Base-by-base conservation (phyloP, 2,329 filamentous ascomycete genomes). In the Monosporascus sp. region DNA sequence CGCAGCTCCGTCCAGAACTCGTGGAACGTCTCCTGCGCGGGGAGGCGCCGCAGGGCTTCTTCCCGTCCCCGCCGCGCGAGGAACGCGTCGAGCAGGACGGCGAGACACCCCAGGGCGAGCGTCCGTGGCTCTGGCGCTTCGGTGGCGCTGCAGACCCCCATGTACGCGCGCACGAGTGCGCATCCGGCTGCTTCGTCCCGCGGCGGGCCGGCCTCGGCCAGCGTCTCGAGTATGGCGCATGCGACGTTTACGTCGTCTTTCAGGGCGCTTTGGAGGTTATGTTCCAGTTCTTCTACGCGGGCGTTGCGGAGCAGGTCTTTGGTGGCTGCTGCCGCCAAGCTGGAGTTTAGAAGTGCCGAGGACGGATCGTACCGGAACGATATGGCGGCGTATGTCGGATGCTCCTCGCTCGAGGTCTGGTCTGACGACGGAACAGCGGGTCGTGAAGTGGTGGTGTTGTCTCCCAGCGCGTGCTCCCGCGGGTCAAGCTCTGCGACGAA, bases 51-150 rank as follows among this genome's bases (percentile, higher is more conserved):
- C 2, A 68, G 27, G 1, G 58, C 59, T 11, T 54, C 46, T 17
- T 49, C 50, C 41, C 49, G 39, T 1, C 52, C 60, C 0, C 62
- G 58, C 22, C 56, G 45, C 5, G n/a, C 22, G 15, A 80, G 58
- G 1, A 74, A 59, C 7, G 61, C 55, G 46, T 81, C 77, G 41
- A 84, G 57, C 5, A 77, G 57, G 3, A 66, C 62, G 0, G 75
- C 74, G 5, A 85, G 71, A 46, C 78, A 78, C 14, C 71, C 62
- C 11, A 84, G 61, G 0, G 78, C 75, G 5, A 73, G 63, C 0
- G 74, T 71, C 5, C 77, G 74, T n/a, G 77, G 72, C 50, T 79
- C 77, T 0, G 74, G 65, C 1, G 71, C 71, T 1, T 64, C 60
- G 0, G 73, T 72, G 4, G 60, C 59, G 5, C 70, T 53, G 53